Evolutionary conservation across 805 yeast genomes (phyloP), one percentile per base, ranked within the genome.

Genomic region (Citeromyces matritensis): DNA sequence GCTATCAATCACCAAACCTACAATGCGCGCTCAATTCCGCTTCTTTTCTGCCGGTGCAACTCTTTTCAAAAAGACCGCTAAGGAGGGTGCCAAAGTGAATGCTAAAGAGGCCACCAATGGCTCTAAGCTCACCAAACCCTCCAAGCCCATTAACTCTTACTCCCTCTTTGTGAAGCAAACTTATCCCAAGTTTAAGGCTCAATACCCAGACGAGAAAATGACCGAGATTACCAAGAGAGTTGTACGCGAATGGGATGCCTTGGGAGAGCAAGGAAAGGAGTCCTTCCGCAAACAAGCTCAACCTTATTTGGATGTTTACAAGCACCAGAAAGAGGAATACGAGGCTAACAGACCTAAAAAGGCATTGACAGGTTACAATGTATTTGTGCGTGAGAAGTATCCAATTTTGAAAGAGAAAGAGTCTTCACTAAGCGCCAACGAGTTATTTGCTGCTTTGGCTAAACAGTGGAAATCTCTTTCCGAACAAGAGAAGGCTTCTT

Each of bases 401-500:
- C 23, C 12, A 9, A 12, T 23, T 17, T 17, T 17, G 21, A 17
- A 17, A 17, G 21, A 5, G 21, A 17, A 17, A 7, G 21, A 17
- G 7, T 5, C 21, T 7, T 17, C 21, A 17, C 7, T 17, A 7
- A 17, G 6, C 21, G 21, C 21, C 21, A 17, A 17, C 21, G 21
- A 17, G 21, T 17, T 17, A 7, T 17, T 17, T 17, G 21, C 21
- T 17, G 21, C 21, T 17, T 7, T 23, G 8, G 26, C 32, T 9
- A 21, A 19, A 12, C 26, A 30, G 26, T 30, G 32, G 32, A 4
- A 6, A 13, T 12, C 19, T 5, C 32, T 30, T 9, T 15, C 27
- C 12, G 13, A n/a, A 8, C 27, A 14, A 15, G 32, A 30, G 32
- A 30, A 30, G 32, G 21, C 17, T 15, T 23, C 31, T 13, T 29